A percentile compares a stretch with the other conserved stretches of the same genome.
Evolutionary conservation across 2,329 filamentous ascomycete genomes (phyloP).

Genomic region (Aspergillus persii): DNA sequence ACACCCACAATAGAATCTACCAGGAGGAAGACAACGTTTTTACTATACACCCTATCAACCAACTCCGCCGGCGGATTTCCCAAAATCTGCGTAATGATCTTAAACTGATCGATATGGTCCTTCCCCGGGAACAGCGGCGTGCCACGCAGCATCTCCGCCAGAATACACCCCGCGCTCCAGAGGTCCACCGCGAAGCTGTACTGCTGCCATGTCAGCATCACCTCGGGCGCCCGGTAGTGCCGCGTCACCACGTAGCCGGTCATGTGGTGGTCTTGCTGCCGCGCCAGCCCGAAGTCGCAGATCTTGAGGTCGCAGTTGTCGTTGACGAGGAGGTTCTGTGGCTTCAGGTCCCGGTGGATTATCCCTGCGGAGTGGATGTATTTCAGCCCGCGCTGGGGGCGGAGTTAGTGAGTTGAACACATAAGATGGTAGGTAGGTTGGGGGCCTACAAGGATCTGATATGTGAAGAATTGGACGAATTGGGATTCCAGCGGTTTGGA

Average conservation of each 20-base stretch:
- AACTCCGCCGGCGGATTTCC: constrained; percentile 96
- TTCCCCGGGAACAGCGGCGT: constrained; percentile 97
- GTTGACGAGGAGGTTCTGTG: constrained; percentile 2
- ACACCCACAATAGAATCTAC: no score
- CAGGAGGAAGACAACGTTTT: neutral
- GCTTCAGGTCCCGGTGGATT: constrained; percentile 5
- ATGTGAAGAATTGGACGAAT: neutral
- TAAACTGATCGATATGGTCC: constrained; percentile 98
- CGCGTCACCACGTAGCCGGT: neutral
- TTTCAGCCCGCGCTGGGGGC: constrained; percentile 61
- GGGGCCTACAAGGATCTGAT: neutral
- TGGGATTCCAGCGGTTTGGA: constrained; percentile 55
- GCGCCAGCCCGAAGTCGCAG: constrained; percentile 2
- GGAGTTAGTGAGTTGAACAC: constrained; percentile 57
- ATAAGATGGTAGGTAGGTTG: no score
- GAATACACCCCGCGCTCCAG: constrained; percentile 99
- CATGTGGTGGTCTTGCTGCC: constrained; percentile 74
- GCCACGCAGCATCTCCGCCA: constrained; percentile 96
- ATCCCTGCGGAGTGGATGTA: constrained; percentile 5
- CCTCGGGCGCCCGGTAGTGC: constrained; percentile 6
- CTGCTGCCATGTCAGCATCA: constrained; percentile 75
- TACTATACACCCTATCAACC: constrained; percentile 62
- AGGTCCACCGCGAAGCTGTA: constrained; percentile 98
- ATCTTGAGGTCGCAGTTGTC: constrained; percentile 4
- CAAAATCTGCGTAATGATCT: constrained; percentile 94